Evolutionary conservation across 805 yeast genomes (phyloP), one percentile per base, ranked within the genome.

Genomic region (Wickerhamomyces canadensis): DNA sequence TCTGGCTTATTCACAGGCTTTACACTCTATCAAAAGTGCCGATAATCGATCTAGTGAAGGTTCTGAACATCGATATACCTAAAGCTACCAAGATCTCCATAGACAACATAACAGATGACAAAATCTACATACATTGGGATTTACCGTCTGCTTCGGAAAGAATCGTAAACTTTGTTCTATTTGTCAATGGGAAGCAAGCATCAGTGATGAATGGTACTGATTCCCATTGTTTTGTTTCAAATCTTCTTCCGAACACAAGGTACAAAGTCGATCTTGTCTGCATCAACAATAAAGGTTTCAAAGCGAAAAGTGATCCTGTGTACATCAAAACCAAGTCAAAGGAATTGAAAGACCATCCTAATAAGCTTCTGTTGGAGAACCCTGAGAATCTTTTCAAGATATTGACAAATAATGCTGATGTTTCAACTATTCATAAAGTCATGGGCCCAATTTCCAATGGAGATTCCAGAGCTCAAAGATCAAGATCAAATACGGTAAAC

Each of bases 61-160:
- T 65, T 24, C 55, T 78, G 28, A 66, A 68, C 44, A 65, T 77
- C 16, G 71, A 70, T 21, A 71, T 78, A 24, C 85, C 85, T 4
- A 70, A 66, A 38, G 62, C 73, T 7, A 81, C 82, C 3, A 56
- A 60, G 32, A 61, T 78, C 13, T 75, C 80, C 34, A 66, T 78
- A 6, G 83, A 76, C 48, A 67, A 69, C 45, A 68, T 78, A 33
- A 65, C 72, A 6, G 56, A 61, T 25, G 49, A 58, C 8, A 58
- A 72, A 19, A 70, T 75, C 27, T 67, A 65, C 19, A 40, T 78
- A 23, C 84, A 76, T 48, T 78, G 84, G 82, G 79, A 73, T 47
- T 17, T 55, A 49, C 35, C 54, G 30, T 16, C 39, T 40, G 30
- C 39, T 9, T 46, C 41, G 4, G 40, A 41, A 10, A 49, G 41